Evolutionary conservation across 768 basidiomycete genomes (phyloP), one percentile per base, ranked within the genome.

Genomic region (Termitomyces sp.): DNA sequence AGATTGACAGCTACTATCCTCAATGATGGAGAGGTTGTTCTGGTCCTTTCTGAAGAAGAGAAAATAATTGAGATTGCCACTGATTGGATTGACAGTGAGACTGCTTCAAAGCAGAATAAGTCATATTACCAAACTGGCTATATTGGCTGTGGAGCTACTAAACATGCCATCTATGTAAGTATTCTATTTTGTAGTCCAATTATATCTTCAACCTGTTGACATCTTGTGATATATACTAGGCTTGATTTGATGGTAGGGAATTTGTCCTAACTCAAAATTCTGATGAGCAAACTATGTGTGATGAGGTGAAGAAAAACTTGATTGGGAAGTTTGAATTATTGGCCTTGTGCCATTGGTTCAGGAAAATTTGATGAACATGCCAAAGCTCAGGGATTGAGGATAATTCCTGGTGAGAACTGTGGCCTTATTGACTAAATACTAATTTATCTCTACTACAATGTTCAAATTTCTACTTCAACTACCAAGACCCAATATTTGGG

Each of bases 131-230:
- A 35, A 2, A 58, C 53, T 21, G 52, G 39, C 8, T 54, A 52
- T 56, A 63, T 67, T 61, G 66, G 66, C 6, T 48, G 54, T 41
- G 59, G 64, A 0, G 57, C 37, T 21, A 62, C 65, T 34, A 67
- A 62, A 52, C 40, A 41, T 19, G 59, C 60, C 25, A 63, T 67
- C 17, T 67, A 67, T 59, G 62, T 65, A 54, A 41, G 63, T 64
- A 5, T 50, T 27, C n/a, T 17, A 5, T n/a, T 10, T 28, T 3
- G 30, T 46, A 9, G 9, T 27, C 5, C 32, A 9, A 9, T n/a
- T 8, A 11, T 6, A 17, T 55, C 23, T 39, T 25, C 14, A 42
- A 23, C 28, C 39, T 39, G 16, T 8, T 27, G 10, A 27, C 4
- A 3, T 35, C 2, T 63, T 61, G 58, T 51, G 23, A 17, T 9